These are phyloP conservation scores for Globisporangium viniferum DNA, from an alignment of 352 stramenopile genomes.

Conservation along the genomic window DNA sequence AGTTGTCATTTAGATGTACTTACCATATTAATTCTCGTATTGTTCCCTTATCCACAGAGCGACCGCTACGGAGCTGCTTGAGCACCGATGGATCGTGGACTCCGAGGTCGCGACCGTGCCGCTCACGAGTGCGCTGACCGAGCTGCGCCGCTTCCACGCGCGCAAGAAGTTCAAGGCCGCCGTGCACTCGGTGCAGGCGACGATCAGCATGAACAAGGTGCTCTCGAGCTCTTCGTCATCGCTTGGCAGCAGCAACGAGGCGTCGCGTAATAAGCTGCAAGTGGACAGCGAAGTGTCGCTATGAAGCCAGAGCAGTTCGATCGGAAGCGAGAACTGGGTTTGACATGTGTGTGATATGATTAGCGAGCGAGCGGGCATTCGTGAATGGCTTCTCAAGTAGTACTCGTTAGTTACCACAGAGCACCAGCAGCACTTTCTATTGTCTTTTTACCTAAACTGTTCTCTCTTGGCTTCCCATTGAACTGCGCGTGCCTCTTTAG, in stretches of 20 bases:
- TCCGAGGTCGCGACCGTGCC: constrained; percentile 66
- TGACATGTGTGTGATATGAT: background rate
- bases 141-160: constrained; percentile 79
- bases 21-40: no score
- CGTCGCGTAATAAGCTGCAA: constrained; percentile 17
- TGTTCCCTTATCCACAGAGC: constrained; percentile 22
- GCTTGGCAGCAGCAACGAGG: constrained; percentile 14
- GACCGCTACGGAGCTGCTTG: constrained; percentile 50
- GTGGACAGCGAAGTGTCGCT: constrained; percentile 42
- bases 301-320: constrained; percentile 26
- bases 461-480: constrained; percentile 2
- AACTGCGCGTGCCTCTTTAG: constrained; percentile 9
- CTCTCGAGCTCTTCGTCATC: constrained; percentile 33
- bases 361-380: background rate
- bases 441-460: background rate
- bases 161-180: constrained; percentile 83
- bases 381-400: background rate
- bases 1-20: background rate
- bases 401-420: background rate
- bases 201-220: constrained; percentile 79
- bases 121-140: constrained; percentile 67
- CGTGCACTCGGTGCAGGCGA: constrained; percentile 75
- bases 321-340: constrained; percentile 19
- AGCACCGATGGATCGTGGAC: constrained; percentile 77
- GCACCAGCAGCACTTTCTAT: background rate